Conservation (phyloP, 306 rosid genomes). For the Citrullus colocynthis region DNA sequence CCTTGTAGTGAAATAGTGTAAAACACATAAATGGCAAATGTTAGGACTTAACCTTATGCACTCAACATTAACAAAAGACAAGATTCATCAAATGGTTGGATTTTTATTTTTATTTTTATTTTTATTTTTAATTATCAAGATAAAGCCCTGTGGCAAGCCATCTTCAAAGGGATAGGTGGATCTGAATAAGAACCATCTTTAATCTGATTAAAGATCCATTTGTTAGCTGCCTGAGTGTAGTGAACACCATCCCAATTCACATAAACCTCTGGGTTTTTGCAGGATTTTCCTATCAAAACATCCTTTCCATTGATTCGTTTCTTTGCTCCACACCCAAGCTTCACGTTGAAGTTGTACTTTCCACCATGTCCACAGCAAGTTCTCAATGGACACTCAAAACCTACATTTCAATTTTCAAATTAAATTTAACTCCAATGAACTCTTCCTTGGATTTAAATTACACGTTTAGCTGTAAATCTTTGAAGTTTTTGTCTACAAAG, state of each 20-base stretch:
- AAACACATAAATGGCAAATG: too few relatives aligned
- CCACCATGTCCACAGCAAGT: conserved; percentile 93
- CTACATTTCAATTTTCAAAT: conserved; percentile 18
- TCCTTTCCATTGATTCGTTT: conserved; percentile 31
- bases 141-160: conserved; percentile 29
- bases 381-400: conserved; percentile 47
- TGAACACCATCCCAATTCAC: conserved; percentile 77
- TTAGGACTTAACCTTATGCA: too few relatives aligned
- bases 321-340: conserved; percentile 52
- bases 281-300: conserved; percentile 37
- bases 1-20: too few relatives aligned
- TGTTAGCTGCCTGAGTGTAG: conserved; percentile 63
- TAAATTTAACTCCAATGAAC: too few relatives aligned
- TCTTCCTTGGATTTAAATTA: too few relatives aligned
- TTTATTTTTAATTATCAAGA: too few relatives aligned
- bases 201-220: conserved; percentile 47
- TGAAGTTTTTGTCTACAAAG: too few relatives aligned
- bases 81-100: too few relatives aligned
- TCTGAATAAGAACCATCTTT: conserved; percentile 53
- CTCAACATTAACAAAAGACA: too few relatives aligned
- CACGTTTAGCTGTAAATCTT: too few relatives aligned
- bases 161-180: conserved; percentile 53
- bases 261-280: conserved; percentile 45
- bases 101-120: too few relatives aligned
- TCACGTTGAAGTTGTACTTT: conserved; percentile 43